Base-by-base conservation (phyloP, 1,139 yeast species). In the Hemisphaericaspora xylofermentans region DNA sequence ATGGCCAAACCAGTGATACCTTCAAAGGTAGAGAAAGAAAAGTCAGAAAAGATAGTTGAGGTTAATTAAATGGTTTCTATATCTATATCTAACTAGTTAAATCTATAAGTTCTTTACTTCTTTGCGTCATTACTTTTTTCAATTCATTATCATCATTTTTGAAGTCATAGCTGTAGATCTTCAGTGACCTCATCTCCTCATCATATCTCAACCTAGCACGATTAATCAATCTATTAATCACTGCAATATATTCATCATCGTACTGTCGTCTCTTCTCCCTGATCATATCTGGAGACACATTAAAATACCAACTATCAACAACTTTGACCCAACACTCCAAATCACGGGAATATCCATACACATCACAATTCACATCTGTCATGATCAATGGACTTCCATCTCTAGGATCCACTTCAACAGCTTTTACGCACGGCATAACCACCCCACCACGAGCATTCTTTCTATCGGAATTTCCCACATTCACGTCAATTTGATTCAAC, bases 241-340 rank as follows among this genome's bases (percentile, higher is more conserved):
- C 36, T 3, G 12, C 12, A 4, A n/a, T 31, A 30, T 33, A 31
- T 7, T 26, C 41, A 2, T 26, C 36, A 3, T 33, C 37, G 15
- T 12, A n/a, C 15, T 19, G 12, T 17, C 14, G 57, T 61, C 10
- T 52, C 54, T 14, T 43, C 8, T 8, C 22, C 22, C 7, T 19
- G 22, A n/a, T 39, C 35, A 38, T 25, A 19, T 43, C 47, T 5
- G 38, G 35, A 4, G 36, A 37, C 1, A 42, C 52, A 24, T 57
- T 49, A 41, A 52, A 64, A 46, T 72, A 73, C 80, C 80, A 77
- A 1, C 78, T 66, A 45, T 78, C 82, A 14, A 74, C 52, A 0
- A 66, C 55, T 42, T 63, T 71, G 1, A 63, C 55, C 87, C 87
- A 81, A 13, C 61, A 56, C 42, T 56, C 60, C 41, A 80, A 48